A percentile compares a stretch with the other conserved stretches of the same genome.
phyloP scores from a whole-genome alignment of 257 asterid species.

The Salvia hispanica region DNA sequence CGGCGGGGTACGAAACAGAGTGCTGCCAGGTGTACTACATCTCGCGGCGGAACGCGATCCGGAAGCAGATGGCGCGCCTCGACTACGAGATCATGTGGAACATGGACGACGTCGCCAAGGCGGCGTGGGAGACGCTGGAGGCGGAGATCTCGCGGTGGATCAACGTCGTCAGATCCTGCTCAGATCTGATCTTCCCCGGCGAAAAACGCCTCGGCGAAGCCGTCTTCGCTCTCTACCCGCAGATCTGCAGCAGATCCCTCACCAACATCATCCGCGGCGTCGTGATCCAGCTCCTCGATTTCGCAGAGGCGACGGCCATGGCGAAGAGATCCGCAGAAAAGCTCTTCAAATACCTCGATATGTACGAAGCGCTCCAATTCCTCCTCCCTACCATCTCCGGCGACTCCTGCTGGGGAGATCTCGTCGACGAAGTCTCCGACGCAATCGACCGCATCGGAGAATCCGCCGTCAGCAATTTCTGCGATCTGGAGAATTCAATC shows the following conservation, averaged over 20 bases:
- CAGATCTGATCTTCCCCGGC: conserved; percentile 51
- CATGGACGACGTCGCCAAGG: conserved; percentile 64
- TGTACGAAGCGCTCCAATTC: conserved; percentile 59
- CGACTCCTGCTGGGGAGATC: conserved; percentile 48
- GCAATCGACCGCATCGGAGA: conserved; percentile 63
- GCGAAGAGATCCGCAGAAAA: conserved; percentile 75
- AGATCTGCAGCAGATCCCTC: conserved; percentile 37
- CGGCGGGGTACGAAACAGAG: conserved; percentile 69
- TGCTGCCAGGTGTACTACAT: conserved; percentile 68
- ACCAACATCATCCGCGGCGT: conserved; percentile 59
- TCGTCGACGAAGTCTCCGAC: conserved; percentile 47
- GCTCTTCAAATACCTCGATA: conserved; percentile 74
- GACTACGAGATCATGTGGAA: conserved; percentile 60
- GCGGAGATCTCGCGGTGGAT: conserved; percentile 73
- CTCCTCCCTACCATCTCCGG: conserved; percentile 44
- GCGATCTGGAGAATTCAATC: conserved; percentile 72
- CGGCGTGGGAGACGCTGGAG: conserved; percentile 73
- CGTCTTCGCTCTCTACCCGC: conserved; percentile 50
- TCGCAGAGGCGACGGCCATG: conserved; percentile 73
- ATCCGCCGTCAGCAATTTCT: conserved; percentile 56
- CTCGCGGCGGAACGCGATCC: conserved; percentile 57
- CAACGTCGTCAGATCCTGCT: conserved; percentile 50
- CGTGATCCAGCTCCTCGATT: conserved; percentile 75
- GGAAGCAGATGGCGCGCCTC: conserved; percentile 49
- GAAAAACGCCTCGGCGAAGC: conserved; percentile 58